Evolutionary conservation across 768 basidiomycete species (phyloP).

Genomic region (Ramaria rubella): DNA sequence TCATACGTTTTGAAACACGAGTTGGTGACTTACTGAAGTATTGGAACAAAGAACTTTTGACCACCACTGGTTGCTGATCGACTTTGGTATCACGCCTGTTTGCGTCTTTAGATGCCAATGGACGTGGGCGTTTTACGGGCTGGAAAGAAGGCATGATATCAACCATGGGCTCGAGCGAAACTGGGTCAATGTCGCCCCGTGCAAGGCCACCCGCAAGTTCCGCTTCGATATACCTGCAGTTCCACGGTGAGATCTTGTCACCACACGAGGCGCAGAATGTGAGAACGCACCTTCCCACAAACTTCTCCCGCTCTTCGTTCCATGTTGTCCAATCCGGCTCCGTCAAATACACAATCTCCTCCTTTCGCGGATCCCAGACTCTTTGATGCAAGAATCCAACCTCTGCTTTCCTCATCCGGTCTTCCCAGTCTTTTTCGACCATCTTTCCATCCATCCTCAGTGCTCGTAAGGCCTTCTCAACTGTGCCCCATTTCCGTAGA

Average conservation of each 20-base stretch:
- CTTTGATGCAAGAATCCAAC: constrained; percentile 90
- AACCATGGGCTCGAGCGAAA: constrained; percentile 57
- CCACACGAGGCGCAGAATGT: not conserved
- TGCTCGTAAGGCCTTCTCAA: constrained; percentile 73
- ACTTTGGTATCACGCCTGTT: constrained; percentile 28
- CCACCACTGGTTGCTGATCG: constrained; percentile 38
- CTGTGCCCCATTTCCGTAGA: constrained; percentile 77
- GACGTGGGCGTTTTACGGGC: constrained; percentile 38
- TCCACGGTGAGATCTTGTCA: constrained; percentile 2
- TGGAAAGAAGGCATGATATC: constrained; percentile 67
- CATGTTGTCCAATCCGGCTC: constrained; percentile 48
- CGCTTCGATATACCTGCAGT: constrained; percentile 54
- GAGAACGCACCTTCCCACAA: constrained; percentile 62
- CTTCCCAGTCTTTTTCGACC: constrained; percentile 71
- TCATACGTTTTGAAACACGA: constrained; percentile 25
- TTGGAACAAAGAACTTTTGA: constrained; percentile 40
- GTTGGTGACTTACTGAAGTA: constrained; percentile 53
- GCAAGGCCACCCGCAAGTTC: constrained; percentile 61
- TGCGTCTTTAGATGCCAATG: constrained; percentile 17
- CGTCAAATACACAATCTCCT: constrained; percentile 64
- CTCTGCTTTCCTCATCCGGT: constrained; percentile 75
- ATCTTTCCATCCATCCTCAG: constrained; percentile 74
- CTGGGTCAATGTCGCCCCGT: constrained; percentile 63
- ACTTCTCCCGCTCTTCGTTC: constrained; percentile 57
- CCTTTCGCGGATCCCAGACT: constrained; percentile 71